A percentile compares a stretch with the other conserved stretches of the same genome.
These are phyloP conservation scores for Biscogniauxia marginata DNA, from an alignment of 2,329 filamentous ascomycete genomes.

Conservation along the genomic window DNA sequence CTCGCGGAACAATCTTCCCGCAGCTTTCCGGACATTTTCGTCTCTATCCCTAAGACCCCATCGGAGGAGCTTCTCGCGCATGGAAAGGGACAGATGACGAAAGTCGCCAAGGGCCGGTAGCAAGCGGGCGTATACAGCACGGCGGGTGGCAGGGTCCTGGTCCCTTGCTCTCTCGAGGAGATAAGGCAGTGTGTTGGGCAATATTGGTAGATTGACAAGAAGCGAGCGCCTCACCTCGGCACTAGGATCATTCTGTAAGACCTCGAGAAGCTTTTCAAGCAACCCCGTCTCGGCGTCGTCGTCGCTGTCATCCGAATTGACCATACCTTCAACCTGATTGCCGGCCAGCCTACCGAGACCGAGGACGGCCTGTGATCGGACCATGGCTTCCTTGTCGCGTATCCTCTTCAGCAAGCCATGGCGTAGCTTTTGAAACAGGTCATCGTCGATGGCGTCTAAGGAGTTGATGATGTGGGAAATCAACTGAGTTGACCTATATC, in stretches of 20 bases:
- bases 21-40: slow-evolving; percentile 89
- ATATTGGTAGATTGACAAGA: slow-evolving; percentile 84
- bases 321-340: slow-evolving; percentile 70
- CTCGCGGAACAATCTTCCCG: slow-evolving; percentile 85
- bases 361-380: slow-evolving; percentile 87
- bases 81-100: slow-evolving; percentile 84
- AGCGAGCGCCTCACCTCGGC: slow-evolving; percentile 89
- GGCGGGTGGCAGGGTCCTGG: slow-evolving; percentile 77
- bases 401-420: slow-evolving; percentile 80
- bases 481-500: slow-evolving; percentile 86
- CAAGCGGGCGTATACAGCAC: slow-evolving; percentile 82
- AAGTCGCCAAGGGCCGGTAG: slow-evolving; percentile 91
- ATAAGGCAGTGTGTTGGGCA: slow-evolving; percentile 77
- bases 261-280: slow-evolving; percentile 78
- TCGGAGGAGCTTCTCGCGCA: slow-evolving; percentile 90
- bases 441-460: slow-evolving; percentile 87
- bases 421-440: slow-evolving; percentile 79
- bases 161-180: slow-evolving; percentile 90
- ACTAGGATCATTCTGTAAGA: slow-evolving; percentile 90
- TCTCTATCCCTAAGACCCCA: slow-evolving; percentile 95
- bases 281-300: slow-evolving; percentile 68
- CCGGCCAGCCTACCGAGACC: slow-evolving; percentile 83
- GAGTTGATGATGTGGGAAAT: slow-evolving; percentile 91
- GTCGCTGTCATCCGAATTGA: slow-evolving; percentile 68
- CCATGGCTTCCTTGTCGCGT: slow-evolving; percentile 89